Evolutionary conservation across 1,139 yeast genomes (phyloP).

Genomic region (Saccharomycopsis hybrid): DNA sequence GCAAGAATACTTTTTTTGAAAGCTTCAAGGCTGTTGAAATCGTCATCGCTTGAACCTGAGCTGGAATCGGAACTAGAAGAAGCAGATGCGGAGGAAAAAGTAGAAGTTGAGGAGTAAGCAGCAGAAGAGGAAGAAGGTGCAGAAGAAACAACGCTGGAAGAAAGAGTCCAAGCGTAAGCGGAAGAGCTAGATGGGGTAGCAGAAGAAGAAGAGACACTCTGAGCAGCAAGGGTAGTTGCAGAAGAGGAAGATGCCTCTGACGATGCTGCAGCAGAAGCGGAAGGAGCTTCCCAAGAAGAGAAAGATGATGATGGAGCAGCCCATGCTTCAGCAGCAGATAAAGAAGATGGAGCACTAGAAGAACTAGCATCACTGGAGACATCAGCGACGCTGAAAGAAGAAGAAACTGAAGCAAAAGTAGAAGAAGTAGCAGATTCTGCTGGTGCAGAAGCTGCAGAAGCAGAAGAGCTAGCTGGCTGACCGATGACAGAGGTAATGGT

Average conservation of each 20-base stretch:
- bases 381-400: neutral
- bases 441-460: slow-evolving; percentile 2
- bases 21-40: slow-evolving; percentile 23
- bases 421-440: neutral
- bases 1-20: slow-evolving; percentile 37
- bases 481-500: slow-evolving; percentile 3
- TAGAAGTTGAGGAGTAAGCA: neutral
- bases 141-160: slow-evolving; percentile 5
- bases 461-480: neutral
- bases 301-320: neutral
- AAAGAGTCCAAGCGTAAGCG: neutral
- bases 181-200: neutral
- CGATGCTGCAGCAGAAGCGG: neutral
- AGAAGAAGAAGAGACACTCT: neutral
- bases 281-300: neutral
- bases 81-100: neutral
- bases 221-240: neutral
- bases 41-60: neutral
- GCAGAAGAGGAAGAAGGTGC: slow-evolving; percentile 1
- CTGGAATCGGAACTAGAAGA: neutral
- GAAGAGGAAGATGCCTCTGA: neutral
- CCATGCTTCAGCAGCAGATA: neutral
- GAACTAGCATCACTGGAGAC: neutral
- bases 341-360: neutral
- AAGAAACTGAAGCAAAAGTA: neutral